Conservation (phyloP, 1,284 basidiomycete species). For the Fomes fomentarius region DNA sequence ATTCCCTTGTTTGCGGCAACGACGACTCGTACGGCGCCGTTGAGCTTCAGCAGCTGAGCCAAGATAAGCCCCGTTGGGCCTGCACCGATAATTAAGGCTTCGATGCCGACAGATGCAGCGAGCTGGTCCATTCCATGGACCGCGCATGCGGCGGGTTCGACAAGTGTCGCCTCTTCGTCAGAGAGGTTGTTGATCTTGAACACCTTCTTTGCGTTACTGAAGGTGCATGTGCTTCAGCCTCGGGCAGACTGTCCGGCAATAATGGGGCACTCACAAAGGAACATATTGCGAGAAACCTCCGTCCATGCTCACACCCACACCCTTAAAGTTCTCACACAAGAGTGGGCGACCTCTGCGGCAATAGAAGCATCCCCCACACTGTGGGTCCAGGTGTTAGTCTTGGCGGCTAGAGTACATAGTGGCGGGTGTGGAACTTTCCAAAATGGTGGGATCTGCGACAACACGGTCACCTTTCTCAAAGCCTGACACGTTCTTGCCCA, state of each 20-base stretch:
- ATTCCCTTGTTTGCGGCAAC: constrained; percentile 86
- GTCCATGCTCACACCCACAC: constrained; percentile 68
- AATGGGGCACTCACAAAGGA: constrained; percentile 53
- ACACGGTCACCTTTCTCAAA: constrained; percentile 77
- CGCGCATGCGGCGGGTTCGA: constrained; percentile 88
- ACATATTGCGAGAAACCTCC: constrained; percentile 92
- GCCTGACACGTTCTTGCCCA: constrained; percentile 73
- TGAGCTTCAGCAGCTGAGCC: constrained; percentile 83
- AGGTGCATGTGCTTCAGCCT: not conserved
- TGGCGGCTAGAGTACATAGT: no score
- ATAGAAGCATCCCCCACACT: constrained; percentile 85
- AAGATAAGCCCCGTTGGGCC: constrained; percentile 85
- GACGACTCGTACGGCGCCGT: constrained; percentile 76
- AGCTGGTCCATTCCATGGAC: constrained; percentile 89
- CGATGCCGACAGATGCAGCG: constrained; percentile 73
- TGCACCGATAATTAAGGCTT: constrained; percentile 78
- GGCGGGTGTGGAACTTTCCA: constrained; percentile 42
- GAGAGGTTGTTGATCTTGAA: constrained; percentile 85
- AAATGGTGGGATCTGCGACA: constrained; percentile 73
- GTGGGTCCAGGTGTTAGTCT: not conserved
- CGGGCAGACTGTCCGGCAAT: constrained; percentile 25
- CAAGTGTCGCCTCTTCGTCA: constrained; percentile 87
- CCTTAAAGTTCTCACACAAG: constrained; percentile 80
- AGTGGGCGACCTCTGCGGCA: constrained; percentile 77
- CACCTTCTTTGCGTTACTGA: constrained; percentile 67